phyloP scores from a whole-genome alignment of 2,329 filamentous ascomycete genomes.

The Tetracladium maxilliforme region DNA sequence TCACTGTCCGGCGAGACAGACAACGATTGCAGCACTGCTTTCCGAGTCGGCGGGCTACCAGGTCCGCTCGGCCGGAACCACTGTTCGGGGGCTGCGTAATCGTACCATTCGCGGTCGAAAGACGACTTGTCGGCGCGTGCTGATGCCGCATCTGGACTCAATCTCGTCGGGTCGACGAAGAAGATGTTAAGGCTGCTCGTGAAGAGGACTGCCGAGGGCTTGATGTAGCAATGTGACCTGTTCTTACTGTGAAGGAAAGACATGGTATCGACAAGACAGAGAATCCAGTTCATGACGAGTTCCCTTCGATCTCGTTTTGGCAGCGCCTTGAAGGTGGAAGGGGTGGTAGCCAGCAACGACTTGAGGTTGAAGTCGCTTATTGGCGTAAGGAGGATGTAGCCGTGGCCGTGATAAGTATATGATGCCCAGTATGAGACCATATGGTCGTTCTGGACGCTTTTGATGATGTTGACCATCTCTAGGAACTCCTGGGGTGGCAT shows the following conservation, averaged over 20 bases:
- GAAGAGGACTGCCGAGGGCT: constrained; percentile 56
- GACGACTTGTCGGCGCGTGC: constrained; percentile 26
- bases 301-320: constrained; percentile 42
- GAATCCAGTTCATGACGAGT: constrained; percentile 58
- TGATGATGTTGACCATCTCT: constrained; percentile 42
- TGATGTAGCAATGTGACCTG: constrained; percentile 52
- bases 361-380: constrained; percentile 52
- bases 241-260: constrained; percentile 51
- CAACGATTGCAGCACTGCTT: too few species aligned
- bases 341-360: constrained; percentile 49
- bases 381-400: constrained; percentile 53
- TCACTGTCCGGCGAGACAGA: too few species aligned
- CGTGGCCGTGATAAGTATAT: constrained; percentile 47
- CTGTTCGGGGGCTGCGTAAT: constrained; percentile 59
- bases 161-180: constrained; percentile 43
- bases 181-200: constrained; percentile 51
- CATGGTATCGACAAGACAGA: constrained; percentile 55
- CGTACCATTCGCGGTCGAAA: constrained; percentile 55
- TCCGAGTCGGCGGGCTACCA: too few species aligned
- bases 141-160: constrained; percentile 26
- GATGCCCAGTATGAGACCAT: constrained; percentile 58
- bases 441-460: constrained; percentile 48
- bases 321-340: constrained; percentile 45
- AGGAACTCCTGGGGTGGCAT: constrained; percentile 39
- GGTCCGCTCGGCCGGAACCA: too few species aligned